Evolutionary conservation across 805 yeast genomes (phyloP).

Genomic region (Schwanniomyces yamadae): DNA sequence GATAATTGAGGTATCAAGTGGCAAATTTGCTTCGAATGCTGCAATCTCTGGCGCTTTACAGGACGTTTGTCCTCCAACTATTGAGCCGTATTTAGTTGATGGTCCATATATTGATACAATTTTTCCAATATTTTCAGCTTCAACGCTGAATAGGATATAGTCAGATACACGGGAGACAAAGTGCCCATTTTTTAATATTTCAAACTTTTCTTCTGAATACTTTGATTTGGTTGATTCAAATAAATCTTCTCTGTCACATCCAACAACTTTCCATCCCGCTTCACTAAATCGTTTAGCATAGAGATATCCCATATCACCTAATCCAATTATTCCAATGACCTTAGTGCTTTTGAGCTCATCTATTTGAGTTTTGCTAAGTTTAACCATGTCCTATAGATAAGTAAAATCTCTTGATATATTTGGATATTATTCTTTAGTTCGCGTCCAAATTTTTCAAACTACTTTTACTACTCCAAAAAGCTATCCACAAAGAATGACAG

Average conservation of each 20-base stretch:
- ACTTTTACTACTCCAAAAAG: too few relatives aligned
- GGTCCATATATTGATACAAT: constrained; percentile 82
- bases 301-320: constrained; percentile 94
- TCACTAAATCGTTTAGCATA: constrained; percentile 76
- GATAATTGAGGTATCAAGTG: constrained; percentile 77
- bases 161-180: constrained; percentile 78
- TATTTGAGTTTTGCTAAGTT: constrained; percentile 9
- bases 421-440: neutral
- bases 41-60: constrained; percentile 88
- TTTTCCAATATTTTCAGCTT: constrained; percentile 76
- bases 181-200: constrained; percentile 76
- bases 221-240: constrained; percentile 46
- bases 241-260: constrained; percentile 77
- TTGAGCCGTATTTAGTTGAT: constrained; percentile 79
- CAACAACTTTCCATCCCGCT: constrained; percentile 88
- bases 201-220: constrained; percentile 44
- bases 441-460: too few relatives aligned
- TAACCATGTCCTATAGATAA: neutral
- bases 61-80: constrained; percentile 98
- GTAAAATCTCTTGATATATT: too few relatives aligned
- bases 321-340: constrained; percentile 85
- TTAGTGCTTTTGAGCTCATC: constrained; percentile 32
- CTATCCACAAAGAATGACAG: constrained; percentile 7
- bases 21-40: constrained; percentile 77
- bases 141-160: constrained; percentile 86